Evolutionary conservation across 1,139 yeast species (phyloP).

Genomic region (Sugiyamaella pinicola): DNA sequence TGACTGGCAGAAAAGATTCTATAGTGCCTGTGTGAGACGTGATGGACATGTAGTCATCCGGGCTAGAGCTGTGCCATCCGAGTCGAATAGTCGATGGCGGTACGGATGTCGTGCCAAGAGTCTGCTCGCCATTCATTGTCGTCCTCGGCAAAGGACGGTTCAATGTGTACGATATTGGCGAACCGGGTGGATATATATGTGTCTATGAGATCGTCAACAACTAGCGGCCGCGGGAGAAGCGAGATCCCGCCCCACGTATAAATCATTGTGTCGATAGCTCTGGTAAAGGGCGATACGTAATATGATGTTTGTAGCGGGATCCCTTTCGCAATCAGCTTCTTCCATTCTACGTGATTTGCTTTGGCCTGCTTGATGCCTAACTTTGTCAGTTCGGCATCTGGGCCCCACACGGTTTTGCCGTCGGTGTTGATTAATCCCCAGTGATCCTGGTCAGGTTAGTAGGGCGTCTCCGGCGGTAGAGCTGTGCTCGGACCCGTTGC

Average conservation of each 20-base stretch:
- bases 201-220: slow-evolving; percentile 54
- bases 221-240: slow-evolving; percentile 40
- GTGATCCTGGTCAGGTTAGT: too few relatives aligned
- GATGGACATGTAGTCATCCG: slow-evolving; percentile 46
- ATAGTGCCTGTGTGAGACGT: slow-evolving; percentile 69
- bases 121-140: slow-evolving; percentile 49
- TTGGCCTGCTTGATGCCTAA: too few relatives aligned
- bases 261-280: slow-evolving; percentile 60
- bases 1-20: slow-evolving; percentile 53
- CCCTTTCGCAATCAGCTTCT: too few relatives aligned
- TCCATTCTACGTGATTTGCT: too few relatives aligned
- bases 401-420: too few relatives aligned
- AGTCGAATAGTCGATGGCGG: slow-evolving; percentile 51
- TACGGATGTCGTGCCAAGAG: slow-evolving; percentile 54
- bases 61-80: slow-evolving; percentile 30
- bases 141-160: slow-evolving; percentile 32
- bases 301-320: slow-evolving; percentile 57
- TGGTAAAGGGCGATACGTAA: slow-evolving; percentile 65
- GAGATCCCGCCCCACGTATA: slow-evolving; percentile 59
- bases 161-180: slow-evolving; percentile 46
- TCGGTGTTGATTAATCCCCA: too few relatives aligned
- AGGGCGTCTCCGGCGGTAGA: too few relatives aligned
- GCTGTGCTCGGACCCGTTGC: too few relatives aligned
- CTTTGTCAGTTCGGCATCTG: too few relatives aligned
- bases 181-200: slow-evolving; percentile 47